Base-by-base conservation (phyloP, 306 rosid species). In the Ochetophila trinervis region DNA sequence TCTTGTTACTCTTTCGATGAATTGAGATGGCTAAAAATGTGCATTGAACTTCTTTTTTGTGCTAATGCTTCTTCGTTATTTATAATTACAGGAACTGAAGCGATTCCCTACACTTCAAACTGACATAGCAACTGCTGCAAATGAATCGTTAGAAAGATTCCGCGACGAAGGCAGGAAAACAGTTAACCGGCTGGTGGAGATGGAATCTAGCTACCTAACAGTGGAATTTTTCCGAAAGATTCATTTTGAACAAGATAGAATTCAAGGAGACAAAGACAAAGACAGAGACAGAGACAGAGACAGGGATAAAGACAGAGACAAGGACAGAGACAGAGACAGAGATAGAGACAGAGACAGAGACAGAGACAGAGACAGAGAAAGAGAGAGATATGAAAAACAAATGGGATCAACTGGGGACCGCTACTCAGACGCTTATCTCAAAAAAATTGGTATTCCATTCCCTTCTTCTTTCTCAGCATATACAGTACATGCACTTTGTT, bases 161-260 rank as follows among this genome's bases (percentile, higher is more conserved):
- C 91, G 97, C 24, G 99, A 93, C 0, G 97, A 90, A 77, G 81
- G 99, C 85, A 79, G 81, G 82, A 93, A 80, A 84, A 90, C 99
- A 59, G 88, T 88, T 76, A 6, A 60, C 59, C 90, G 99, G 70
- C 80, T 93, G 80, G 99, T 93, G 66, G 99, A 93, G 68, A 93
- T 93, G 99, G 99, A 93, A 76, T 86, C 99, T 64, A 85, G 90
- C 86, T 93, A 93, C 73, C 85, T 93, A 5, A 93, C 99, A 4
- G 99, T 85, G 19, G 99, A 90, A 12, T 93, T 93, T 79, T 93
- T 93, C 74, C 79, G 97, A 62, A 93, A 93, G 82, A 87, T 90
- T 73, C 78, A 83, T 78, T 69, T 74, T 55, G 97, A 93, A 76
- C 81, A 88, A 42, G 99, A 93, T 60, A 90, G 79, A 74, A 75